Base-by-base conservation (phyloP, 352 stramenopile genomes). In the Phytophthora constricta region DNA sequence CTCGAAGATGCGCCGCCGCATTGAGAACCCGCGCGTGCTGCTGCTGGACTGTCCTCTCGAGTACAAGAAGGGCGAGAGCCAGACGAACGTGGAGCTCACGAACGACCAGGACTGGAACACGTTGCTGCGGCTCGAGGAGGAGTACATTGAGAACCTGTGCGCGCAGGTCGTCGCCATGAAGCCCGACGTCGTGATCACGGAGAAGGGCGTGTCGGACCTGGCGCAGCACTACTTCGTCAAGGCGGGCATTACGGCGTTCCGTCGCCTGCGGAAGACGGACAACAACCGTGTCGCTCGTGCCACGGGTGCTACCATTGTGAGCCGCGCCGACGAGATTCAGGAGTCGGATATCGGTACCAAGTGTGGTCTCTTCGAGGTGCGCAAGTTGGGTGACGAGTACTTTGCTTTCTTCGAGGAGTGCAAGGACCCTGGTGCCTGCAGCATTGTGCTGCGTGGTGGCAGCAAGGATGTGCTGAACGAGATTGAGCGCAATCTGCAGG, bases 381-480 rank as follows among this genome's bases (percentile, higher is more conserved):
- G 86, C 70, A 96, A 96, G 83, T 86, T 97, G 26, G 90, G 86
- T 55, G 89, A 97, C 71, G 88, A 96, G 76, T 99, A 99, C 89
- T 99, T 99, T 80, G 95, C 96, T 27, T 99, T 99, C 82, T 97
- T 99, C 54, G 97, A 99, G 68, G 88, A 99, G 45, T 99, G 98
- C 87, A 89, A 97, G 69, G 90, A 99, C 77, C 96, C 98, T 5
- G 99, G 99, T 68, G 98, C 98, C 14, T 99, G 98, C 80, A 99
- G 97, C 45, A 96, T 99, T 47, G 75, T 99, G 31, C 87, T 99
- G 23, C 91, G 98, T 49, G 98, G 98, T 55, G 98, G 97, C 46
- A 98, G 90, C 76, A 99, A 99, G 81, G 98, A 99, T 82, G 97
- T 99, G 23, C 87, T 99, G 46, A 99, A 99, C 86, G 98, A 99